These are phyloP conservation scores for Macrocybe gigantea DNA, from an alignment of 768 basidiomycete species.

Conservation along the genomic window DNA sequence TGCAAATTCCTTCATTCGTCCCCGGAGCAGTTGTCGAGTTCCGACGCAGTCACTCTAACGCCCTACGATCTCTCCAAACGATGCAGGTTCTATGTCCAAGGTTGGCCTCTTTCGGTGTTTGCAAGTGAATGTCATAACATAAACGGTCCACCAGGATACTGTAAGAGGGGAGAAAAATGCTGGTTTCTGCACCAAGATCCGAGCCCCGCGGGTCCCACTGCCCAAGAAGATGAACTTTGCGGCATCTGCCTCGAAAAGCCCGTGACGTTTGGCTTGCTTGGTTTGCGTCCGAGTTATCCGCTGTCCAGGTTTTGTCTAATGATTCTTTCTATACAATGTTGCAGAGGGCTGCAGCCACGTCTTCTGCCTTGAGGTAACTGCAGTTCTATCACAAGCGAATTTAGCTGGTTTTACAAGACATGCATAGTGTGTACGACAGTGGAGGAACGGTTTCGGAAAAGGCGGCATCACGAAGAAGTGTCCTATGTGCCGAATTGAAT, in stretches of 20 bases:
- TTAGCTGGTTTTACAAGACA: conserved; percentile 2
- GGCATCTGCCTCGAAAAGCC: conserved; percentile 76
- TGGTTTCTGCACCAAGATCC: conserved; percentile 51
- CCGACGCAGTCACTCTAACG: conserved; percentile 35
- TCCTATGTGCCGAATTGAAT: conserved; percentile 66
- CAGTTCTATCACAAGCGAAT: background rate
- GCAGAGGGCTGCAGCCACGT: conserved; percentile 71
- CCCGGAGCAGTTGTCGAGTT: conserved; percentile 19
- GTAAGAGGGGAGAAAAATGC: conserved; percentile 61
- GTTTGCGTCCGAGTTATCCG: conserved; percentile 27
- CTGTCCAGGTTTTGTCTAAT: background rate
- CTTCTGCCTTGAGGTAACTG: conserved; percentile 64
- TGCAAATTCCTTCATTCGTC: conserved; percentile 73
- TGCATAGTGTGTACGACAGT: conserved; percentile 68
- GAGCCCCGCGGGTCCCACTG: conserved; percentile 10
- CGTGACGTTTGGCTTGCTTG: conserved; percentile 58
- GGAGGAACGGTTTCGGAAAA: conserved; percentile 61
- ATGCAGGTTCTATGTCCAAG: conserved; percentile 59
- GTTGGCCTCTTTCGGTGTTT: conserved; percentile 22
- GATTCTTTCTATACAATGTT: background rate
- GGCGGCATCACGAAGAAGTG: conserved; percentile 64
- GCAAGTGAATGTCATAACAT: background rate
- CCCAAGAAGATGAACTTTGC: conserved; percentile 49
- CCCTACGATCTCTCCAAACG: conserved; percentile 68
- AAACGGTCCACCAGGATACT: conserved; percentile 46